Evolutionary conservation across 2,329 filamentous ascomycete genomes (phyloP).

Genomic region (Magnaporthiopsis rhizophila): DNA sequence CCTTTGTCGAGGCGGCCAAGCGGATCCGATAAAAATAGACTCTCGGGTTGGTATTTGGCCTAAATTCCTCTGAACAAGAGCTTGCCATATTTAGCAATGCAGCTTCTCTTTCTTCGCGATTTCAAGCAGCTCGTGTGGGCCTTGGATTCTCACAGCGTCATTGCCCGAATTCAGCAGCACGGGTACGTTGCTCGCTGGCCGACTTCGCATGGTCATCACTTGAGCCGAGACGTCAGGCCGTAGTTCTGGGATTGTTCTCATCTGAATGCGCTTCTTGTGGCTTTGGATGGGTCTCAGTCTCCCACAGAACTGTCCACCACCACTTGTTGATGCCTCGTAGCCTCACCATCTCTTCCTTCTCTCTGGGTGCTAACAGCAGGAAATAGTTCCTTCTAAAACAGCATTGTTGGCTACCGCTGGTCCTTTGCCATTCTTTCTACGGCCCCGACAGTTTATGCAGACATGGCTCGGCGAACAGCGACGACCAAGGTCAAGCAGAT

Average conservation of each 20-base stretch:
- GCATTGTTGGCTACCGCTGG: not conserved
- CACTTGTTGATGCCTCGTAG: not conserved
- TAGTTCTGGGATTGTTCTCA: not conserved
- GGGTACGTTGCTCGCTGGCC: not conserved
- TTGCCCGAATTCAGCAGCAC: not conserved
- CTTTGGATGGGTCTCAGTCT: not conserved
- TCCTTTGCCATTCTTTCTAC: not conserved
- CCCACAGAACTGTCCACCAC: not conserved
- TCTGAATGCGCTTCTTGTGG: not conserved
- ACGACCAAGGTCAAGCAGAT: constrained; percentile 9
- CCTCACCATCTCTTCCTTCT: not conserved
- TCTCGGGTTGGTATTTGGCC: too few relatives aligned
- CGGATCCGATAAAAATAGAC: constrained; percentile 33
- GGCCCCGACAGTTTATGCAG: not conserved
- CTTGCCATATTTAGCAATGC: not conserved
- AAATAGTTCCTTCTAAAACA: not conserved
- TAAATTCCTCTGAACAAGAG: not conserved
- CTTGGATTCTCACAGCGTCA: not conserved
- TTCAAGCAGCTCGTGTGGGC: not conserved
- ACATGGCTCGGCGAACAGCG: not conserved
- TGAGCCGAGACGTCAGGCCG: too few relatives aligned
- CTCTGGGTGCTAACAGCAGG: not conserved
- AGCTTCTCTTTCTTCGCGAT: not conserved
- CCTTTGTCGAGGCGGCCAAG: constrained; percentile 73
- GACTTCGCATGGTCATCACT: not conserved